Base-by-base conservation (phyloP, 73 alveolate species). In the Symbiodinium natans region DNA sequence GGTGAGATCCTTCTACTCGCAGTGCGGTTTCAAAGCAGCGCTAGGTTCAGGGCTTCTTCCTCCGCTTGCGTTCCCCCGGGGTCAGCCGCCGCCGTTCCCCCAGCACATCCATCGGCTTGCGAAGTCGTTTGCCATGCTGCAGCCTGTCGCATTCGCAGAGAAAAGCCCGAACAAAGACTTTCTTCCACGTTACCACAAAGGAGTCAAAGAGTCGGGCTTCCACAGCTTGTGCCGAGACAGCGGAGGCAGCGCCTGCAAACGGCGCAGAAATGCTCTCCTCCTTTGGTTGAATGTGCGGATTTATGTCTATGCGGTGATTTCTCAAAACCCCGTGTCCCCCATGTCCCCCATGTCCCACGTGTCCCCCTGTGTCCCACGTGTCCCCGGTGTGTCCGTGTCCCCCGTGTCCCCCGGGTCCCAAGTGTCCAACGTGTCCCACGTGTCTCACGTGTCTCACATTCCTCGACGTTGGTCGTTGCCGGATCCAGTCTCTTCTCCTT, bases 201-300 rank as follows among this genome's bases (percentile, higher is more conserved):
- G n/a, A n/a, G n/a, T n/a, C n/a, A n/a, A 13, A 46, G 59, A 6
- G 13, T 46, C 13, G 84, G 19, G 59, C 96, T 90, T 90, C 96
- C 96, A 90, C 63, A 90, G 86, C 87, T 90, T 90, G 96, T 90
- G 96, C 29, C 96, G 96, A 29, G 88, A 63, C 19, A 90, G 87
- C 5, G 96, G 88, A 8, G 96, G 96, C 86, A 90, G 33, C 3
- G 96, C 87, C 96, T 90, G 43, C 9, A 4, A 10, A 13, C 59
- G 59, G 59, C 59, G 59, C 59, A 46, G 21, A 46, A 46, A 46
- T 46, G 13, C 6, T n/a, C n/a, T n/a, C n/a, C n/a, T n/a, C n/a
- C n/a, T n/a, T n/a, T n/a, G n/a, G n/a, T n/a, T n/a, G n/a, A n/a
- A n/a, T n/a, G n/a, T n/a, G n/a, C n/a, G n/a, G n/a, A n/a, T n/a